Evolutionary conservation across 345 rosid species (phyloP), one percentile per base, ranked within the genome.

Genomic region (Sonneratia caseolaris): DNA sequence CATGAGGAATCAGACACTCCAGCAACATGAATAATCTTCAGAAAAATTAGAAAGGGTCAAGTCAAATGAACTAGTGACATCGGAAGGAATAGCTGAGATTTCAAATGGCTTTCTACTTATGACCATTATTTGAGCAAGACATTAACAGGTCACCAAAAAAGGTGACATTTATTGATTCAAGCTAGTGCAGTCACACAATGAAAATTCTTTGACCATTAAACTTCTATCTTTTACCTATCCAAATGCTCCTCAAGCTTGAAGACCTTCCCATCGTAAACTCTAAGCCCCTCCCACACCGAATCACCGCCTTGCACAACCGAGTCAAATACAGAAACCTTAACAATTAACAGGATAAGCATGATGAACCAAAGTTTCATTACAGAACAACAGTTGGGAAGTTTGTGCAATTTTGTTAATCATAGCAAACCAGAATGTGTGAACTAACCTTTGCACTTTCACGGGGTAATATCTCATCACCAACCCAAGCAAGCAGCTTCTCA

Each of bases 221-320:
- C 27, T 27, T 35, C 51, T 73, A 49, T 49, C 45, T 68, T 80
- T 71, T 69, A 93, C 98, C 97, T 77, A 48, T 93, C 97, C 37
- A 91, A 73, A 83, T 89, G 97, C 70, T 88, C 96, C 67, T 93
- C 97, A 73, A 93, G 96, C 84, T 89, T 91, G 82, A 89, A 91
- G 67, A 91, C 64, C 80, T 84, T 91, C 76, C 94, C 84, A 43
- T 72, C 79, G 74, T 91, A 89, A 72, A 91, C 71, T 68, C 96
- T 76, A 71, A 93, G 94, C 66, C 98, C 98, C 86, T 93, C 97
- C 98, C 98, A 93, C 65, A 85, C 97, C 21, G 86, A 91, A 75
- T 91, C 94, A 76, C 98, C 96, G 15, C 98, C 97, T 91, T 91
- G 96, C 70, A 93, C 92, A 71, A 89, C 80, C 48, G 97, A 93